These are phyloP conservation scores for Luzula sylvatica DNA, from an alignment of 176 grass and related monocot genomes.

Conservation along the genomic window DNA sequence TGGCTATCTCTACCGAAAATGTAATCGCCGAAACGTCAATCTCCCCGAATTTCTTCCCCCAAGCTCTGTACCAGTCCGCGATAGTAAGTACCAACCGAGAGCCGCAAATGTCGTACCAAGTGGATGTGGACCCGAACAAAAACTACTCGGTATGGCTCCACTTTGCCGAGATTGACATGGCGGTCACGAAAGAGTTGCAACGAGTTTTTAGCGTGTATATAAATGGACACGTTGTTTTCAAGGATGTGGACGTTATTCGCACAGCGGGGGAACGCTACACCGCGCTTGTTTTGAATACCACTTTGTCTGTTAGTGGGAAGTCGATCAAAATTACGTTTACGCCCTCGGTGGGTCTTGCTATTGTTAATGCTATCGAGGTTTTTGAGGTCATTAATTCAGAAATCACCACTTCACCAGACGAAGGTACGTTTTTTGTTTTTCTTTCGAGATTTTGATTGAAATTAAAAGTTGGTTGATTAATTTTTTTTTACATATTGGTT, in stretches of 20 bases:
- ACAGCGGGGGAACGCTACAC: constrained; percentile 68
- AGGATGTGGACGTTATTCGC: constrained; percentile 68
- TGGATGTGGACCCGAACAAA: constrained; percentile 88
- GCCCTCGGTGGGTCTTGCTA: constrained; percentile 46
- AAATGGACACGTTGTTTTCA: constrained; percentile 70
- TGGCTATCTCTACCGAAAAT: constrained; percentile 72
- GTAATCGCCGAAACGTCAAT: constrained; percentile 70
- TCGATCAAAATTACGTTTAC: constrained; percentile 55
- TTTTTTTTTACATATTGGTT: neutral
- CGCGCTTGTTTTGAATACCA: constrained; percentile 85
- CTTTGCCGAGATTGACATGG: constrained; percentile 82
- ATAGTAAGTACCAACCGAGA: constrained; percentile 64
- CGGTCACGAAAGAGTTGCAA: constrained; percentile 54
- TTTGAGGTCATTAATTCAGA: constrained; percentile 82
- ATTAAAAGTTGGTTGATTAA: neutral
- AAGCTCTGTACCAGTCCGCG: constrained; percentile 72
- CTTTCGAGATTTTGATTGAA: neutral
- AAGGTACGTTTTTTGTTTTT: constrained; percentile 43
- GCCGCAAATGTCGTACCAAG: constrained; percentile 58
- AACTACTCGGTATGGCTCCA: constrained; percentile 99
- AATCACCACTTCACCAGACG: constrained; percentile 54
- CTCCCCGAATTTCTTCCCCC: constrained; percentile 77
- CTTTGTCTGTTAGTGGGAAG: constrained; percentile 58
- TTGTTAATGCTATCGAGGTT: constrained; percentile 82
- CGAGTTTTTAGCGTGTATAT: constrained; percentile 83